Conservation (phyloP, 768 basidiomycete genomes). For the Leucogyrophana mollusca region DNA sequence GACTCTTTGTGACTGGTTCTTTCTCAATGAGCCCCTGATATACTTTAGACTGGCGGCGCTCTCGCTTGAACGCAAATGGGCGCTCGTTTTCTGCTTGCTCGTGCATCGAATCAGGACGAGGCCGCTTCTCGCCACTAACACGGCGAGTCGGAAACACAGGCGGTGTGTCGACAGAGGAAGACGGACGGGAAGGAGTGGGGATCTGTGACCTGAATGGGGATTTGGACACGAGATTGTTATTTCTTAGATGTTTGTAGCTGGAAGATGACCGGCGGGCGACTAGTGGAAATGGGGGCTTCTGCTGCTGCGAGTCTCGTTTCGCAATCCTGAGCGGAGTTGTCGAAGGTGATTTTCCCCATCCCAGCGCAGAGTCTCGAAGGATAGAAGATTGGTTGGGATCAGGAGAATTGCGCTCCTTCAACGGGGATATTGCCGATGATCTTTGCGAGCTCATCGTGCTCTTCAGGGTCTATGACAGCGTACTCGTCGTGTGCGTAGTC, state of each 20-base stretch:
- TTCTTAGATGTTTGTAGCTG: slow-evolving; percentile 76
- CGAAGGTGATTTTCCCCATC: slow-evolving; percentile 52
- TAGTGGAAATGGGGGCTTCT: slow-evolving; percentile 39
- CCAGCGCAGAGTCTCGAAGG: slow-evolving; percentile 61
- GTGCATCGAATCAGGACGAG: slow-evolving; percentile 69
- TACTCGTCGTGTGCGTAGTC: slow-evolving; percentile 7
- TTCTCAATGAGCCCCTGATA: slow-evolving; percentile 72
- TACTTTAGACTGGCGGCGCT: slow-evolving; percentile 71
- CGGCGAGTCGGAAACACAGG: slow-evolving; percentile 32
- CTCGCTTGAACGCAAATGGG: slow-evolving; percentile 66
- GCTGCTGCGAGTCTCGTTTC: slow-evolving; percentile 55
- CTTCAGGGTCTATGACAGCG: background rate
- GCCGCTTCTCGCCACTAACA: slow-evolving; percentile 78
- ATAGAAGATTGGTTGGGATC: slow-evolving; percentile 66
- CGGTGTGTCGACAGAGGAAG: slow-evolving; percentile 11
- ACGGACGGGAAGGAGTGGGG: slow-evolving; percentile 41
- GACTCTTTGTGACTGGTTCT: slow-evolving; percentile 81
- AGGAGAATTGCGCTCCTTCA: slow-evolving; percentile 61
- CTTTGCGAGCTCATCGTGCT: slow-evolving; percentile 27
- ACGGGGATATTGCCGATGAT: slow-evolving; percentile 38
- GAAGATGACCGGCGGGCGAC: slow-evolving; percentile 72
- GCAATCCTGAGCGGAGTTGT: slow-evolving; percentile 73
- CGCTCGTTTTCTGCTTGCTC: slow-evolving; percentile 72
- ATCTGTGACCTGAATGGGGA: slow-evolving; percentile 80
- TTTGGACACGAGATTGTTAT: slow-evolving; percentile 78